Evolutionary conservation across 2,329 filamentous ascomycete genomes (phyloP).

Genomic region (Colletotrichum tanaceti): DNA sequence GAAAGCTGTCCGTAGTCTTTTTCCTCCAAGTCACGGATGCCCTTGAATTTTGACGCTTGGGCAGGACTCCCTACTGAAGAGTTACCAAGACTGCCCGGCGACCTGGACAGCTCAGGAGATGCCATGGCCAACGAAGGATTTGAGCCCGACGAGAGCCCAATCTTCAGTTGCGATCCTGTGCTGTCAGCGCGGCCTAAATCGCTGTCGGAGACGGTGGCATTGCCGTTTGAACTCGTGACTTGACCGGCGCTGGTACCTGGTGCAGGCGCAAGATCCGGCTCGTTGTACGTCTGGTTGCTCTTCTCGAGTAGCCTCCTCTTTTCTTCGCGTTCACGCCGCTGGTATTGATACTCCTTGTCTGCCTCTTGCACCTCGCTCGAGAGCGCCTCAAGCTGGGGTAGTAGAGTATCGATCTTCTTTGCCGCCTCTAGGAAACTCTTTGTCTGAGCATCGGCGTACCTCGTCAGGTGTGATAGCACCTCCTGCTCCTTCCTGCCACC

Average conservation of each 20-base stretch:
- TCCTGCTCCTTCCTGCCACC: conserved; percentile 99
- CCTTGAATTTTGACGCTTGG: conserved; percentile 78
- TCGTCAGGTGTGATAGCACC: conserved; percentile 92
- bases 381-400: conserved; percentile 90
- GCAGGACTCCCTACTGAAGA: conserved; percentile 62
- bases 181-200: conserved; percentile 81
- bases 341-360: conserved; percentile 96
- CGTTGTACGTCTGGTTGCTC: conserved; percentile 78
- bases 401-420: conserved; percentile 85
- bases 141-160: conserved; percentile 59
- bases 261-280: conserved; percentile 70
- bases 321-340: conserved; percentile 94
- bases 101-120: conserved; percentile 63
- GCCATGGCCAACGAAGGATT: conserved; percentile 47
- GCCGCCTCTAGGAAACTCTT: conserved; percentile 83
- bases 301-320: conserved; percentile 92
- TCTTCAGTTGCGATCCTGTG: conserved; percentile 74
- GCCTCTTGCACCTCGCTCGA: conserved; percentile 90
- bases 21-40: conserved; percentile 92
- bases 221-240: conserved; percentile 56
- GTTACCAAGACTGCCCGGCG: conserved; percentile 65
- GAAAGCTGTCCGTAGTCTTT: conserved; percentile 69
- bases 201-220: conserved; percentile 68
- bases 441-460: conserved; percentile 91
- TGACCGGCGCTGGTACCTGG: conserved; percentile 50